A percentile compares a stretch with the other conserved stretches of the same genome.
Evolutionary conservation across 2,329 filamentous ascomycete species (phyloP).

Genomic region (Exophiala aquamarina): DNA sequence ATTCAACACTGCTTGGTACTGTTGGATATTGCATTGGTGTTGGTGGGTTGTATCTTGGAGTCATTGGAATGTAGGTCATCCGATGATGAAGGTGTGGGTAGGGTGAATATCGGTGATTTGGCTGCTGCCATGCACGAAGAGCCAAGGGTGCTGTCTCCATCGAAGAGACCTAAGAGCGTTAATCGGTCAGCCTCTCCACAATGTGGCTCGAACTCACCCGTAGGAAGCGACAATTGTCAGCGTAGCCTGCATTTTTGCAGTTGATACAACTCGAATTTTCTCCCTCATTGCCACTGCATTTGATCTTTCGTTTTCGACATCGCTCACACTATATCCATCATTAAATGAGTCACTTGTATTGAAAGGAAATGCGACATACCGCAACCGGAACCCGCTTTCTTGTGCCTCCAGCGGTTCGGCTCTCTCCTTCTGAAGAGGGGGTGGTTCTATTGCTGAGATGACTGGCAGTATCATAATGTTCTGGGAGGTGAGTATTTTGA

Average conservation of each 20-base stretch:
- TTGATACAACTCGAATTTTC: conserved; percentile 77
- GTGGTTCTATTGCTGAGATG: conserved; percentile 24
- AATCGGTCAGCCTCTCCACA: not conserved
- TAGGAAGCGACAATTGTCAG: conserved; percentile 68
- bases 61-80: conserved; percentile 14
- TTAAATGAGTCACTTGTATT: not conserved
- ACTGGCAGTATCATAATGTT: conserved; percentile 19
- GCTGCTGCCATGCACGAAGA: conserved; percentile 10
- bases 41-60: conserved; percentile 16
- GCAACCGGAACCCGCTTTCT: conserved; percentile 35
- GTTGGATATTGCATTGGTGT: conserved; percentile 13
- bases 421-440: conserved; percentile 26
- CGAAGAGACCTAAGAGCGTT: conserved; percentile 16
- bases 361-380: conserved; percentile 23
- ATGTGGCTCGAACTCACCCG: conserved; percentile 54
- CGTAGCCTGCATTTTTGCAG: conserved; percentile 70
- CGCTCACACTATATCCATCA: conserved; percentile 70
- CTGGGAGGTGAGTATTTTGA: conserved; percentile 20
- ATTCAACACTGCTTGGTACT: conserved; percentile 14
- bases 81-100: conserved; percentile 18
- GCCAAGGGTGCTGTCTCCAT: conserved; percentile 10
- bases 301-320: conserved; percentile 91
- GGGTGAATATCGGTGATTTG: conserved; percentile 20
- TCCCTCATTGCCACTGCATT: conserved; percentile 82
- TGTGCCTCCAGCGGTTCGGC: conserved; percentile 21